A percentile compares a stretch with the other conserved stretches of the same genome.
Conservation (phyloP, 2,329 filamentous ascomycete genomes). For the Orbilia ellipsospora region DNA sequence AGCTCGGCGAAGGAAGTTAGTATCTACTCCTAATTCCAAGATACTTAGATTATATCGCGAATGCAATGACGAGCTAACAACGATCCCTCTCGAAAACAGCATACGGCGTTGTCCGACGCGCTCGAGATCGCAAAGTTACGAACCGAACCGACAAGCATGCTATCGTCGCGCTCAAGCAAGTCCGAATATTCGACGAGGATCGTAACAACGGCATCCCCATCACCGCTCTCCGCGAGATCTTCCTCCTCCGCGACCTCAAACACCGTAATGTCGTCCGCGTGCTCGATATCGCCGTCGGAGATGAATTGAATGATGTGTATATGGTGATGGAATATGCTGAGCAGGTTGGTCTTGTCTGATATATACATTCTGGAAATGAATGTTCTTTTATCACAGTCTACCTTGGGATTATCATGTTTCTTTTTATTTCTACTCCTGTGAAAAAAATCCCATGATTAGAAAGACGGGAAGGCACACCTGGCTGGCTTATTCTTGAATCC, state of each 20-base stretch:
- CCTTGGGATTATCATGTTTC: slow-evolving; percentile 5
- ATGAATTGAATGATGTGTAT: slow-evolving; percentile 61
- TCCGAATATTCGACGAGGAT: slow-evolving; percentile 61
- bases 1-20: slow-evolving; percentile 62
- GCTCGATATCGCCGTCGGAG: slow-evolving; percentile 61
- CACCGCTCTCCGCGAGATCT: slow-evolving; percentile 62
- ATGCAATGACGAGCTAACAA: not conserved
- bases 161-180: slow-evolving; percentile 62
- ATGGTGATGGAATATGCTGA: slow-evolving; percentile 63
- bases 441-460: slow-evolving; percentile 25
- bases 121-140: slow-evolving; percentile 59
- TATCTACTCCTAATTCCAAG: slow-evolving; percentile 5
- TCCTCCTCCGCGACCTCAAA: slow-evolving; percentile 61
- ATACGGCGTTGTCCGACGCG: slow-evolving; percentile 62
- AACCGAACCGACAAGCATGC: slow-evolving; percentile 53
- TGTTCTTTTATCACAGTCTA: slow-evolving; percentile 12
- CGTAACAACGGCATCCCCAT: slow-evolving; percentile 62
- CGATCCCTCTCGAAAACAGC: slow-evolving; percentile 56
- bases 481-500: slow-evolving; percentile 56
- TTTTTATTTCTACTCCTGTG: not conserved
- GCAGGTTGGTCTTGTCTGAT: slow-evolving; percentile 61
- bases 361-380: slow-evolving; percentile 23
- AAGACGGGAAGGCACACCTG: slow-evolving; percentile 58
- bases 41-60: not conserved
- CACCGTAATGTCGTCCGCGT: slow-evolving; percentile 61